Base-by-base conservation (phyloP, 345 rosid genomes). In the Aethionema arabicum region DNA sequence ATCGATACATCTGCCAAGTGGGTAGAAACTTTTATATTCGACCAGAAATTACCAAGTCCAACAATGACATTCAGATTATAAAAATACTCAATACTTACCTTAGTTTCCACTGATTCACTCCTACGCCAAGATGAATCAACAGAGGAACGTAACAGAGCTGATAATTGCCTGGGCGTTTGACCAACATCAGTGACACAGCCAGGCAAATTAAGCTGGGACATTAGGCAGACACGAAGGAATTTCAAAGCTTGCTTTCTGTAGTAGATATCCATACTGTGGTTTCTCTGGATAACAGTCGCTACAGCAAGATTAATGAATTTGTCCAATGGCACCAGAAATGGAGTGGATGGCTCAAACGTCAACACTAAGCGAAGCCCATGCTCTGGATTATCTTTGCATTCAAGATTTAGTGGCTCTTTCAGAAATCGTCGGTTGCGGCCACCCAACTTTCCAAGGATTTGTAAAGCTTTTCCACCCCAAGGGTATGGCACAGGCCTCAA, bases 351-450 rank as follows among this genome's bases (percentile, higher is more conserved):
- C 82, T 87, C 91, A 85, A 93, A 93, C 3, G 95, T 90, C 56
- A 93, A 95, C 78, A 93, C 87, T 74, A 93, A 76, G 48, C 99
- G 96, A 56, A 93, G 91, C 63, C 97, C 97, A 54, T 93, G 97
- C 75, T 93, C 99, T 36, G 97, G 99, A 42, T 85, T 87, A 78
- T 93, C 99, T 75, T 93, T 93, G 83, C 97, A 93, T 66, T 93
- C 99, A 45, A 93, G 95, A 41, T 92, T 84, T 66, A 93, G 89
- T 35, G 99, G 97, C 76, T 90, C 97, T 80, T 90, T 90, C 66
- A 93, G 84, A 79, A 93, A 93, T 52, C 96, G 84, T 63, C 99
- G 83, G 59, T 93, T 93, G 45, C 95, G 99, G 67, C 97, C 99
- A 74, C 97, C 99, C 77, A 93, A 77, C 79, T 93, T 93, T 65